Base-by-base conservation (phyloP, 148 eudicot genomes). In the Cornus controversa region DNA sequence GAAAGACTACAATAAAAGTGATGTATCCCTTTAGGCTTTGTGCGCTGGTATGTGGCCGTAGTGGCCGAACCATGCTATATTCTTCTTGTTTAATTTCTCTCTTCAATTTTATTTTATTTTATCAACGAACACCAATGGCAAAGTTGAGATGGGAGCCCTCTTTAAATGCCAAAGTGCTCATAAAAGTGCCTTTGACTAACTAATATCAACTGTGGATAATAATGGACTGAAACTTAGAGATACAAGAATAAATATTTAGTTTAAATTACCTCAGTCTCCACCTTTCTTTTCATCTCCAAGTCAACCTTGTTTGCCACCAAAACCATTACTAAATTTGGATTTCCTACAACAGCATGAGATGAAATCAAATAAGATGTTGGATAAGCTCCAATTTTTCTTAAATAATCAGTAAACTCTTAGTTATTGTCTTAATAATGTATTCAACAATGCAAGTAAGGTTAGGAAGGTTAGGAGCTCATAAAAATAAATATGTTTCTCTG, bases 281-380 rank as follows among this genome's bases (percentile, higher is more conserved):
- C 87, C 72, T 77, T 81, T 82, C 89, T 84, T n/a, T 74, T 68
- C 27, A 63, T 24, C 79, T 86, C 87, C 69, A 84, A 58, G 73
- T 86, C 89, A 63, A 80, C 75, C 71, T 86, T 86, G 76, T 86
- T 86, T 45, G 80, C 89, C 5, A 84, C 89, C 79, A 86, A 71
- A 25, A 86, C 83, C 85, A 86, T 73, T 64, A 84, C 85, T 78
- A 80, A 72, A 72, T 67, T 81, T 63, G 85, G 75, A 42, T 71
- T 77, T 72, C 83, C 89, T 86, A 79, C 15, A 78, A 37, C 24
- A 60, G 24, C 24, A 60, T 18, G 2, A 54, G 62, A 54, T 54
- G 2, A 54, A 54, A 18, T 45, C 7, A 8, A 11, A 45, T 45
- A 45, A 45, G 50, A 45, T 45, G 13, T 45, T 45, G 50, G 13